Evolutionary conservation across 176 grass and related monocot species (phyloP), one percentile per base, ranked within the genome.

Genomic region (Rhynchospora tenuis): DNA sequence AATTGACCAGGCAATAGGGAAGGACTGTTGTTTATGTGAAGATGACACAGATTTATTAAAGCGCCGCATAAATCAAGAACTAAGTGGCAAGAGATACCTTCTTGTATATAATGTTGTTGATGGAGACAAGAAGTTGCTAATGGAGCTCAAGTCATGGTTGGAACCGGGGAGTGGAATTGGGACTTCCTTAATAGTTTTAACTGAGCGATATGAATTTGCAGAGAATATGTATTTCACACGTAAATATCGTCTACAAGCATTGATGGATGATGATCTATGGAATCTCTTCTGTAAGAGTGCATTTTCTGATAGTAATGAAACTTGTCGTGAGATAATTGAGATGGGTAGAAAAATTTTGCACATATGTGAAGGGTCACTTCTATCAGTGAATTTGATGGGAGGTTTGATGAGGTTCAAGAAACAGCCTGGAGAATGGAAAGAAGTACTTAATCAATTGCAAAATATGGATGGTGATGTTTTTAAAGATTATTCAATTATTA

Each of bases 391-490:
- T 69, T 59, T 86, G 63, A n/a, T 48, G 4, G 69, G 28, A 82
- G 22, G 56, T 45, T 84, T 54, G 50, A 58, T 90, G 51, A 76
- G 79, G 72, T 10, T 59, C 33, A 73, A 33, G 55, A 58, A 56
- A 56, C 47, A 42, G 27, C 60, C 60, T 17, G 60, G 13, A 75
- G 73, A 74, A 74, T 43, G 78, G 64, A 4, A 4, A 28, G n/a
- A 51, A 61, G 38, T 77, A 81, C 12, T 84, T 66, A 50, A 75
- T 42, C 84, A 86, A 76, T n/a, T n/a, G n/a, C n/a, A n/a, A n/a
- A n/a, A n/a, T n/a, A n/a, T n/a, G n/a, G n/a, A n/a, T n/a, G n/a
- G n/a, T n/a, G n/a, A n/a, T n/a, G n/a, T n/a, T n/a, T n/a, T n/a
- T n/a, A n/a, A n/a, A n/a, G n/a, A n/a, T n/a, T n/a, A n/a, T n/a